Evolutionary conservation across 192 early-diverging fungal species (phyloP), one percentile per base, ranked within the genome.

Genomic region (Dissophora ornata): DNA sequence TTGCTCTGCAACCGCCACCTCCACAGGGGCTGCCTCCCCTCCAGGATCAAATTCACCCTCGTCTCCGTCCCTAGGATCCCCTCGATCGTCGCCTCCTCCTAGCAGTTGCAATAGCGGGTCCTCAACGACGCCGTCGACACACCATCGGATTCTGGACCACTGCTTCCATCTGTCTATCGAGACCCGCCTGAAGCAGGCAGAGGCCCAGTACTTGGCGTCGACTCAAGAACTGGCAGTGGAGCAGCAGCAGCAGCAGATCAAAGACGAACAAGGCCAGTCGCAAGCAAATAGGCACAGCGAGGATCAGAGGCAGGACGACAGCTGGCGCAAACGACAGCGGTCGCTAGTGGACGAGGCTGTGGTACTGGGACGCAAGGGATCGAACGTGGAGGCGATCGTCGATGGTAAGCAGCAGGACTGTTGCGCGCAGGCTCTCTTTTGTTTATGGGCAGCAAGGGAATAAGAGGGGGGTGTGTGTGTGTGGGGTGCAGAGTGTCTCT

Each of bases 141-240:
- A 85, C 42, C 82, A 85, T 29, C 79, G 82, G 12, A 85, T 85
- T 26, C 49, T 85, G 41, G 81, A 85, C 47, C 83, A 85, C 55
- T 71, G 82, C 36, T 77, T 85, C 13, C 79, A 81, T 41, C 51
- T 85, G 4, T 85, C 84, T n/a, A 85, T 83, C 33, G 82, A 83
- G 49, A 83, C 84, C 32, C 62, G 84, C n/a, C 30, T 85, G 33
- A 80, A 83, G 56, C 84, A 85, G 55, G 81, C 84, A 16, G 77
- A 81, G 47, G 55, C 83, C 3, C 82, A 85, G 21, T 69, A 83
- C 25, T 41, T 57, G 13, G 69, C 69, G 10, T 71, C 69, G 47
- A 57, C 36, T n/a, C 68, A 81, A n/a, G 84, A 85, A 42, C 65
- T 69, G 15, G 65, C 80, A 3, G 25, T 71, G 2, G 69, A 71